phyloP scores from a whole-genome alignment of 1,284 basidiomycete genomes.

The Rhodotorula glutinis region DNA sequence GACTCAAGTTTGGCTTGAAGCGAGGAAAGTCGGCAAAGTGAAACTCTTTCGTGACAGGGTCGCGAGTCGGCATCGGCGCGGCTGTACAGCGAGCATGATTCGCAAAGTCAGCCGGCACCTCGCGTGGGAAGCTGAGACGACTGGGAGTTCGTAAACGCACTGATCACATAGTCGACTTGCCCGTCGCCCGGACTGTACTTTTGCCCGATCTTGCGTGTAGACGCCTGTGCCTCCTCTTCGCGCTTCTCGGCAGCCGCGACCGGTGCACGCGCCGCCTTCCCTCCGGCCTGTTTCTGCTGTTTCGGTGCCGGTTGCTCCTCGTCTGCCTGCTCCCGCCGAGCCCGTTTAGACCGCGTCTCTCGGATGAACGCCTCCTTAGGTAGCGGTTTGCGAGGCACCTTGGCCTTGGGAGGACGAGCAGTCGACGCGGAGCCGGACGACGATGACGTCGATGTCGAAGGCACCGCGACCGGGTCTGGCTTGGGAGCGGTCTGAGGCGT shows the following conservation, averaged over 20 bases:
- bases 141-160: not conserved
- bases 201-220: constrained; percentile 14
- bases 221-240: not conserved
- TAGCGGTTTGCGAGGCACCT: not conserved
- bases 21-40: constrained; percentile 22
- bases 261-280: not conserved
- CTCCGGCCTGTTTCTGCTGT: not conserved
- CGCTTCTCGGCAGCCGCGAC: not conserved
- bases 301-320: not conserved
- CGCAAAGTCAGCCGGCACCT: not conserved
- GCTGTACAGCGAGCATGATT: not conserved
- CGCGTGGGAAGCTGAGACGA: not conserved
- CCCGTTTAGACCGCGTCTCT: too few species aligned
- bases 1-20: constrained; percentile 29
- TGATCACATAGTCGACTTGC: constrained; percentile 24
- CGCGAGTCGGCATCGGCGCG: constrained; percentile 13
- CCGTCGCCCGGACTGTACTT: constrained; percentile 21
- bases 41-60: constrained; percentile 11
- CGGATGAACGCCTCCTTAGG: not conserved
- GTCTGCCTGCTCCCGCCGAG: not conserved
- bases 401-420: too few species aligned
- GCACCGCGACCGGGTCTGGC: not conserved
- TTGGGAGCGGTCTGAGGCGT: too few species aligned
- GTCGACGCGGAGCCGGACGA: too few species aligned
- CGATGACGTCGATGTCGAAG: constrained; percentile 1